phyloP scores from a whole-genome alignment of 2,329 filamentous ascomycete species.

The Alternaria sp. region DNA sequence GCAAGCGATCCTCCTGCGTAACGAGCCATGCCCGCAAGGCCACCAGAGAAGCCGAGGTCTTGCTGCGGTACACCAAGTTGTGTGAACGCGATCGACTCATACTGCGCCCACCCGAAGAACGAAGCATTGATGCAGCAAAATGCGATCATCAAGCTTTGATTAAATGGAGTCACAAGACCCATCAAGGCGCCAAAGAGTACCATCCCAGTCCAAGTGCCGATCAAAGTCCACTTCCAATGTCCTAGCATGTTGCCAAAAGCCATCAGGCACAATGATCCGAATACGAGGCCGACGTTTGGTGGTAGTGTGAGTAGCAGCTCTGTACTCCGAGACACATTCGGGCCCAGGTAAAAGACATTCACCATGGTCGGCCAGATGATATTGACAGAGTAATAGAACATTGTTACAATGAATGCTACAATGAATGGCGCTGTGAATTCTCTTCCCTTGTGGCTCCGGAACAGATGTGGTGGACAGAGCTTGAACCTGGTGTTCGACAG shows the following conservation, averaged over 20 bases:
- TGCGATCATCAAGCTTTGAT: conserved; percentile 58
- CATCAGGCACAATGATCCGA: conserved; percentile 55
- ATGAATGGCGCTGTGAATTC: conserved; percentile 61
- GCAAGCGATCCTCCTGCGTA: conserved; percentile 39
- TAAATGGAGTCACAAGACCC: conserved; percentile 55
- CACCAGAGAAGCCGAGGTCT: conserved; percentile 59
- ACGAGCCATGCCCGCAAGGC: conserved; percentile 36
- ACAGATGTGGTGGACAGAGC: conserved; percentile 55
- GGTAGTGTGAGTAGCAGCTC: conserved; percentile 55
- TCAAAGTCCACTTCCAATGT: conserved; percentile 60
- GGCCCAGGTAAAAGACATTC: conserved; percentile 54
- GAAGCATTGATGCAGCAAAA: conserved; percentile 56
- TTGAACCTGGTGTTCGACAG: conserved; percentile 35
- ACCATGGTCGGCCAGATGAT: conserved; percentile 61
- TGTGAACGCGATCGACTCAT: conserved; percentile 43
- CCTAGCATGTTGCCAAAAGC: conserved; percentile 54
- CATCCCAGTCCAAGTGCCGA: conserved; percentile 57
- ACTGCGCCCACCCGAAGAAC: conserved; percentile 45
- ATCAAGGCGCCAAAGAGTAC: conserved; percentile 56
- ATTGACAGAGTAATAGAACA: conserved; percentile 63
- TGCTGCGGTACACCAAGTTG: conserved; percentile 54
- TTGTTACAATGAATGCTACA: conserved; percentile 58
- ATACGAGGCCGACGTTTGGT: conserved; percentile 57
- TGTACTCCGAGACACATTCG: conserved; percentile 40
- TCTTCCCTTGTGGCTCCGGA: conserved; percentile 56